These are phyloP conservation scores for Aspergillus sp. DNA, from an alignment of 2,329 filamentous ascomycete genomes.

Conservation along the genomic window DNA sequence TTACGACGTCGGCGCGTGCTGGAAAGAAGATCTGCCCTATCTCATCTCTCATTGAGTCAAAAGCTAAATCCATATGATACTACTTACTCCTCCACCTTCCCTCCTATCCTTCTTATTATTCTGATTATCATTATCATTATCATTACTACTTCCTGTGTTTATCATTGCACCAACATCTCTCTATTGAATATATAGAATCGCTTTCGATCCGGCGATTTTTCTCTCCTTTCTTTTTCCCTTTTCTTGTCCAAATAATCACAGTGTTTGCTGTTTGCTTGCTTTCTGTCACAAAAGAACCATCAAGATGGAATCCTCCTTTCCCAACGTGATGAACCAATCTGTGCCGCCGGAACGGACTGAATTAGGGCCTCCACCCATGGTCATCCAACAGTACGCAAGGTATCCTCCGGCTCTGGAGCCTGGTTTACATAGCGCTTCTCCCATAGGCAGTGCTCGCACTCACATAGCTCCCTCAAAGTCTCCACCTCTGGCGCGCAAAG, in stretches of 20 bases:
- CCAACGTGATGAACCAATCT: conserved; percentile 30
- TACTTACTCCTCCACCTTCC: neutral
- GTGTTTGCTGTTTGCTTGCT: neutral
- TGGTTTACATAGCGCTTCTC: conserved; percentile 40
- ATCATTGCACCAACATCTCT: neutral
- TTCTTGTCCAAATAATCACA: neutral
- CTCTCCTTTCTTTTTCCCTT: no score
- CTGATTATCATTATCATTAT: no score
- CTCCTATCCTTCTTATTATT: neutral
- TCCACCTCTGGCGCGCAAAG: conserved; percentile 41
- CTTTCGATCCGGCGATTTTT: neutral
- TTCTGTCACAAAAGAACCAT: neutral
- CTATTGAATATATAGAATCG: neutral
- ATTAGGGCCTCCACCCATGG: conserved; percentile 29
- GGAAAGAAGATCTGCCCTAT: conserved; percentile 1
- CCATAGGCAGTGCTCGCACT: conserved; percentile 37
- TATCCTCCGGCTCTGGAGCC: conserved; percentile 39
- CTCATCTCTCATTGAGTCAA: neutral
- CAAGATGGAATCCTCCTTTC: conserved; percentile 37
- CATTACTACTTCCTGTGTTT: no score
- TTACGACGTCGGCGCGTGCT: conserved; percentile 2
- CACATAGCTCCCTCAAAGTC: conserved; percentile 36
- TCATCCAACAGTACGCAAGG: conserved; percentile 43
- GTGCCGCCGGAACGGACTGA: conserved; percentile 26
- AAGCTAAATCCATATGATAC: neutral